These are phyloP conservation scores for Colletotrichum sp. DNA, from an alignment of 2,329 filamentous ascomycete genomes.

Conservation along the genomic window DNA sequence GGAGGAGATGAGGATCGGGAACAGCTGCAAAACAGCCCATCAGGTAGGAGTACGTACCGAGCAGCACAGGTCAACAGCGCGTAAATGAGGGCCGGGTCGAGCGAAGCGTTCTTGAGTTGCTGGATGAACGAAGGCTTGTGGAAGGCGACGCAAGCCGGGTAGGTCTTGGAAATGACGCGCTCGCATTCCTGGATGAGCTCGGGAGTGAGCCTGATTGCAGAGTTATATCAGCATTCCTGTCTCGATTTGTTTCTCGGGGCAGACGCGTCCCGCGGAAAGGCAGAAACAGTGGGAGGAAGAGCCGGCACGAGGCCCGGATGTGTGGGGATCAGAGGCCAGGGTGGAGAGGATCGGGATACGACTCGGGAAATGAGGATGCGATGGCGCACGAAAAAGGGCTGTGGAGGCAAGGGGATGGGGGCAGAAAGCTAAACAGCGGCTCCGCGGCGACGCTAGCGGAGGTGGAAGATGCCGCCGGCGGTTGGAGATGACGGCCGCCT, in stretches of 20 bases:
- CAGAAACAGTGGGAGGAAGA: background rate
- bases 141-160: constrained; percentile 66
- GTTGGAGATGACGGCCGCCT: background rate
- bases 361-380: constrained; percentile 19
- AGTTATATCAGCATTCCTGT: background rate
- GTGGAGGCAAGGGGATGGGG: background rate
- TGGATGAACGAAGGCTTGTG: constrained; percentile 67
- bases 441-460: constrained; percentile 5
- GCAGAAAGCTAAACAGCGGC: background rate
- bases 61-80: constrained; percentile 63
- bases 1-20: constrained; percentile 22
- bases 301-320: constrained; percentile 5
- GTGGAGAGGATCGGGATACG: constrained; percentile 2
- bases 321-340: constrained; percentile 11
- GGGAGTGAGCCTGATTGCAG: constrained; percentile 50
- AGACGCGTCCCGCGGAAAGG: background rate
- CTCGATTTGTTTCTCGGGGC: background rate
- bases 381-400: background rate
- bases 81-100: constrained; percentile 62
- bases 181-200: constrained; percentile 65
- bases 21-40: background rate
- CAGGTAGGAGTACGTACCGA: constrained; percentile 48
- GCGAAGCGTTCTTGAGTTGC: constrained; percentile 60
- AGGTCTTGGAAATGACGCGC: constrained; percentile 64
- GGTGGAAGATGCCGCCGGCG: constrained; percentile 13